These are phyloP conservation scores for Plasmodium vivax DNA, from an alignment of 169 alveolate species.

Conservation along the genomic window DNA sequence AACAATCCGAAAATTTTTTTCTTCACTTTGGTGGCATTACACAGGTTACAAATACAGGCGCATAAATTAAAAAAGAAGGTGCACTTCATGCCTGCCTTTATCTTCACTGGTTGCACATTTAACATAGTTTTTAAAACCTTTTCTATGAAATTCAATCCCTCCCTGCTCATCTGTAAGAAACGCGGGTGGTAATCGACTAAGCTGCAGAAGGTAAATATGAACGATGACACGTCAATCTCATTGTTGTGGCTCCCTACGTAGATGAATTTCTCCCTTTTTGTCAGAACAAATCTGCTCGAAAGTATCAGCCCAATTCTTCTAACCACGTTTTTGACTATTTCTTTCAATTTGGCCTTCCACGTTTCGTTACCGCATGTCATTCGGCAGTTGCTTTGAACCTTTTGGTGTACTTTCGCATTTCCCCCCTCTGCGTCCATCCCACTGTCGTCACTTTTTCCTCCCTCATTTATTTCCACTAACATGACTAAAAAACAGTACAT, in stretches of 20 bases:
- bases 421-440: background rate
- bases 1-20: slow-evolving; percentile 70
- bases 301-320: slow-evolving; percentile 56
- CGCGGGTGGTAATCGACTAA: slow-evolving; percentile 35
- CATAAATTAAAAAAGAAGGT: slow-evolving; percentile 48
- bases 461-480: slow-evolving; percentile 49
- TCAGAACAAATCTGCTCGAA: slow-evolving; percentile 24
- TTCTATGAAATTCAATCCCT: slow-evolving; percentile 41
- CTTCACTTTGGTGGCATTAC: slow-evolving; percentile 38
- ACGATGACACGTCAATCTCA: slow-evolving; percentile 58
- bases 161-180: slow-evolving; percentile 5
- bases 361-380: slow-evolving; percentile 19
- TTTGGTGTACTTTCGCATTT: background rate
- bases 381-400: background rate
- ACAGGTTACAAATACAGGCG: slow-evolving; percentile 45
- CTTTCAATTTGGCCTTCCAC: slow-evolving; percentile 28
- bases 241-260: slow-evolving; percentile 38
- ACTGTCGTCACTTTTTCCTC: background rate
- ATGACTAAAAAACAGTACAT: slow-evolving; percentile 66
- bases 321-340: slow-evolving; percentile 52
- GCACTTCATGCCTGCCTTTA: slow-evolving; percentile 23
- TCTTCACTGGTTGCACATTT: slow-evolving; percentile 58
- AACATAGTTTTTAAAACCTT: slow-evolving; percentile 30
- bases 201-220: slow-evolving; percentile 41
- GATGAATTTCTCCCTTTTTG: background rate